Conservation (phyloP, 164 flowering plant species). For the Vitis labrusca region DNA sequence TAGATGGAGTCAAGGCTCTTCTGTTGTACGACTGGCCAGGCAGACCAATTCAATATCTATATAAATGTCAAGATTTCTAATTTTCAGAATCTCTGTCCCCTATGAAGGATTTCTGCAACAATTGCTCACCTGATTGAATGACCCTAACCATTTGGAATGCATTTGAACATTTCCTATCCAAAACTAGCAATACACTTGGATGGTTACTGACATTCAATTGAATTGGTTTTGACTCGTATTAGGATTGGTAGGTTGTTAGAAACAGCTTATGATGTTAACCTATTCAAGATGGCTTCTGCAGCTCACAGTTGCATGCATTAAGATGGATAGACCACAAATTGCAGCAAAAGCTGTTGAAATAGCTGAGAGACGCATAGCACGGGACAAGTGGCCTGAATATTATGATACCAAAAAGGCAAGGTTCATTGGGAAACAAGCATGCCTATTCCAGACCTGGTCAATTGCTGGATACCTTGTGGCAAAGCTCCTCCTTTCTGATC, state of each 20-base stretch:
- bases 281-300: slow-evolving; percentile 26
- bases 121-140: too few relatives aligned
- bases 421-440: slow-evolving; percentile 87
- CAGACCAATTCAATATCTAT: too few relatives aligned
- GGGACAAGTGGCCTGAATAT: slow-evolving; percentile 93
- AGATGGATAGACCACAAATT: slow-evolving; percentile 83
- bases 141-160: too few relatives aligned
- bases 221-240: neutral
- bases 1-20: too few relatives aligned
- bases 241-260: too few relatives aligned
- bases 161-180: too few relatives aligned
- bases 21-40: too few relatives aligned
- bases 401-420: slow-evolving; percentile 80
- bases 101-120: too few relatives aligned
- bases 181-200: too few relatives aligned
- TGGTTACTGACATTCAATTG: too few relatives aligned
- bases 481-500: slow-evolving; percentile 70
- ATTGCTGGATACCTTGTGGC: slow-evolving; percentile 88
- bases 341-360: slow-evolving; percentile 75
- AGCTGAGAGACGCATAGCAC: slow-evolving; percentile 65
- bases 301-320: slow-evolving; percentile 93
- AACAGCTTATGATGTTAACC: slow-evolving; percentile 4
- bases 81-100: too few relatives aligned
- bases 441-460: slow-evolving; percentile 83
- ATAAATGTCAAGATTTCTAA: too few relatives aligned